These are phyloP conservation scores for Noccaea bulbosa DNA, from an alignment of 345 rosid genomes.

Conservation along the genomic window DNA sequence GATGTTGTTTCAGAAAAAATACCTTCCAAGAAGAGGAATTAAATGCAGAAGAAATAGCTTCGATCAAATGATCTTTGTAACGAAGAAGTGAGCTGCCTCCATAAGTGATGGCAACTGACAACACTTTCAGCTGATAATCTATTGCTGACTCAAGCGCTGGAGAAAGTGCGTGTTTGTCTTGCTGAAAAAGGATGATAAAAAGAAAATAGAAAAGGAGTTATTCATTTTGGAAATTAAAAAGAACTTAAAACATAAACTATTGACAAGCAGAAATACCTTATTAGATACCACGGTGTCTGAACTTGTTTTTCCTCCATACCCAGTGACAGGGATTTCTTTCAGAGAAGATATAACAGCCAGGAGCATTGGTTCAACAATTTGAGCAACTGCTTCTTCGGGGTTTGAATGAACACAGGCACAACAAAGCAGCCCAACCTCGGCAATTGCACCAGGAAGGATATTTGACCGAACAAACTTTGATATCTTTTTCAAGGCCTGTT, in stretches of 20 bases:
- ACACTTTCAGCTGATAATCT: conserved; percentile 87
- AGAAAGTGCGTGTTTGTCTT: conserved; percentile 79
- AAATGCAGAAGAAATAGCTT: conserved; percentile 79
- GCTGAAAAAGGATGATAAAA: conserved; percentile 32
- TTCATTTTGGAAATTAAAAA: conserved; percentile 31
- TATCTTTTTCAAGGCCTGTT: conserved; percentile 93
- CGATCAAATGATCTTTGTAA: conserved; percentile 71
- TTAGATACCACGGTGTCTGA: conserved; percentile 53
- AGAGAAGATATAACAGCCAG: conserved; percentile 78
- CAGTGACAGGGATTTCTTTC: conserved; percentile 84
- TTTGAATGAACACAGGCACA: conserved; percentile 96
- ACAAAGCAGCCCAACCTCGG: conserved; percentile 98
- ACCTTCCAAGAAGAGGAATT: conserved; percentile 99
- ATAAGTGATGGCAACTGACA: conserved; percentile 87
- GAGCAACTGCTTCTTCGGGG: conserved; percentile 88
- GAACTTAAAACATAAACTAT: conserved; percentile 35
- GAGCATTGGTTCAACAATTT: conserved; percentile 87
- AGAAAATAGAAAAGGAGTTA: conserved; percentile 16
- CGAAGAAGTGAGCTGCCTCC: conserved; percentile 87
- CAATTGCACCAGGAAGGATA: conserved; percentile 98
- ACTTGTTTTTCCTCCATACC: conserved; percentile 83
- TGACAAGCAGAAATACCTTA: conserved; percentile 59
- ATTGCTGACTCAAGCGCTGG: conserved; percentile 95
- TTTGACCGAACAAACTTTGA: conserved; percentile 89
- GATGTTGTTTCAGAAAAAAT: conserved; percentile 33